Evolutionary conservation across 495 filamentous ascomycete genomes (phyloP), one percentile per base, ranked within the genome.

Genomic region (Aspergillus sparsus): DNA sequence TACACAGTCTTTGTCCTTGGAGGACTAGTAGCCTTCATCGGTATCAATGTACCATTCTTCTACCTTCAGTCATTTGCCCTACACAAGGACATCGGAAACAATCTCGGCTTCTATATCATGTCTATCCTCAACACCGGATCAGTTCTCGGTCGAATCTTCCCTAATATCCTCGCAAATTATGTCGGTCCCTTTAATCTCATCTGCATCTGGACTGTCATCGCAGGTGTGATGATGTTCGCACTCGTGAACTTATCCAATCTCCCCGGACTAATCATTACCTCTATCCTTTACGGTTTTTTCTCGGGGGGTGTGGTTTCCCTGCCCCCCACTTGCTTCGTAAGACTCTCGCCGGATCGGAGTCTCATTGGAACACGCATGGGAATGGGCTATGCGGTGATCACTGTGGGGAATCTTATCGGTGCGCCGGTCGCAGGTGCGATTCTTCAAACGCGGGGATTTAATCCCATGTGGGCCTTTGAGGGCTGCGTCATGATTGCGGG

Each of bases 361-460:
- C 64, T 82, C 3, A 76, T 88, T 36, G 86, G 86, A 0, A 81
- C 82, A 7, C 72, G 84, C 34, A 80, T 88, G 70, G 86, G 86
- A 0, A 85, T 87, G 82, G 68, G 70, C 6, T 85, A 86, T 58
- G 66, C 77, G 0, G 53, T 77, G n/a, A 62, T 72, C 2, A 72
- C 73, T 9, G 13, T 84, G 1, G 82, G 83, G 8, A 66, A 85
- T 53, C 68, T 89, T 16, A 72, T 84, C 52, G 86, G 86, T 0
- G 83, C 79, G 3, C 86, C 87, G 2, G 80, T 88, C 27, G 80
- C 78, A 0, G 86, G 86, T 12, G 80, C 80, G 34, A 45, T 62
- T 7, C 5, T 47, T 6, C 44, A 47, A 18, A 21, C 6, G 6
- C 6, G 6, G 0, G 16, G 16, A 4, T 47, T 18, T 21, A 47